These are phyloP conservation scores for Metarhizium brunneum DNA, from an alignment of 2,329 filamentous ascomycete species.

Conservation along the genomic window DNA sequence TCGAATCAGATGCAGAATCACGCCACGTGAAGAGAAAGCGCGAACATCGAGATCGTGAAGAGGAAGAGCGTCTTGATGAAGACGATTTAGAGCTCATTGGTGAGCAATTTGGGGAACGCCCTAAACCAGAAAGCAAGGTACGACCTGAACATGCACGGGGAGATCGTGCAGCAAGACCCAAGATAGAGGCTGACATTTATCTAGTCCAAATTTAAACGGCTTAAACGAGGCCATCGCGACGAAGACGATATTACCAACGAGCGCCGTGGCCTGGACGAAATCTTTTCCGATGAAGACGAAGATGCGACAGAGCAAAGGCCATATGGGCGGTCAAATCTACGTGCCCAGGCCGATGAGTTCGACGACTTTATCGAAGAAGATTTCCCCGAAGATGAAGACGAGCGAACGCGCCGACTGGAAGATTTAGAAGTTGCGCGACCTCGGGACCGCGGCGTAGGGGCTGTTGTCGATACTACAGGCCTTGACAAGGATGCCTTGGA, in stretches of 20 bases:
- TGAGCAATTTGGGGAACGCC: slow-evolving; percentile 58
- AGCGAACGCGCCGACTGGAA: slow-evolving; percentile 65
- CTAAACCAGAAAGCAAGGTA: slow-evolving; percentile 62
- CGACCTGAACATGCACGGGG: slow-evolving; percentile 11
- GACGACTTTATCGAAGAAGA: slow-evolving; percentile 97
- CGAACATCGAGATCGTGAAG: slow-evolving; percentile 64
- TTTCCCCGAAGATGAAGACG: slow-evolving; percentile 78
- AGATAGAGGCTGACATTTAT: slow-evolving; percentile 10
- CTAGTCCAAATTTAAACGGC: slow-evolving; percentile 86
- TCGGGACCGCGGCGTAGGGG: slow-evolving; percentile 57
- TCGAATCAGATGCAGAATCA: slow-evolving; percentile 44
- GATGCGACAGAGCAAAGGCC: slow-evolving; percentile 48
- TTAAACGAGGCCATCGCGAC: slow-evolving; percentile 82
- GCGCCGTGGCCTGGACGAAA: slow-evolving; percentile 73
- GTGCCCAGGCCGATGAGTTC: slow-evolving; percentile 67
- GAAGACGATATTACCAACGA: slow-evolving; percentile 57
- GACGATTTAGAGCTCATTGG: slow-evolving; percentile 95
- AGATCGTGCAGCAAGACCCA: neutral
- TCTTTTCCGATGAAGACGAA: slow-evolving; percentile 93
- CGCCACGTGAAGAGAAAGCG: slow-evolving; percentile 64
- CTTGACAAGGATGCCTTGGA: slow-evolving; percentile 89
- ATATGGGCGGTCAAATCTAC: slow-evolving; percentile 43
- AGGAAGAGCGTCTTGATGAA: slow-evolving; percentile 85
- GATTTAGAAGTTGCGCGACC: slow-evolving; percentile 84
- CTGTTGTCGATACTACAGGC: slow-evolving; percentile 69